These are phyloP conservation scores for Sporothrix brasiliensis DNA, from an alignment of 2,329 filamentous ascomycete species.

Conservation along the genomic window DNA sequence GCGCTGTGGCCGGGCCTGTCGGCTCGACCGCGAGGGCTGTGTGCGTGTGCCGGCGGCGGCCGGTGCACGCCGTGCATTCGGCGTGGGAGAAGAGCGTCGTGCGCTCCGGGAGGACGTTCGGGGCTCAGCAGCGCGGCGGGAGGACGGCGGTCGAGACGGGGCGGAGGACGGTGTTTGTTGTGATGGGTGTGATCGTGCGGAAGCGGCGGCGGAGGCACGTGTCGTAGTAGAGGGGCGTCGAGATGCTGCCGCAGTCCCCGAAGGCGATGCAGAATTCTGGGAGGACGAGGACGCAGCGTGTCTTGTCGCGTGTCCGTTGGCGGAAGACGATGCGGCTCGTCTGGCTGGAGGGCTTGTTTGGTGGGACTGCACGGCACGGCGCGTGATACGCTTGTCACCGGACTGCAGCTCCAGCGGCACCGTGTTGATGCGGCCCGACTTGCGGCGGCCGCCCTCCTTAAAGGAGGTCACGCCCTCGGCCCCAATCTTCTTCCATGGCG, in stretches of 20 bases:
- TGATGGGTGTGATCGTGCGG: conserved; percentile 24
- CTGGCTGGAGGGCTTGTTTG: conserved; percentile 43
- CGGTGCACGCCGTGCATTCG: conserved; percentile 37
- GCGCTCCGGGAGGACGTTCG: conserved; percentile 16
- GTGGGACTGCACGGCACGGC: conserved; percentile 48
- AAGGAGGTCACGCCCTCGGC: conserved; percentile 89
- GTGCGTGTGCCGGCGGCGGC: conserved; percentile 50
- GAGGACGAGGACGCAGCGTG: conserved; percentile 16
- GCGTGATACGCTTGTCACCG: conserved; percentile 56
- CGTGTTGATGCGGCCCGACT: conserved; percentile 65
- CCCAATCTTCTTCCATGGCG: conserved; percentile 87
- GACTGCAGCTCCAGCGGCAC: conserved; percentile 58
- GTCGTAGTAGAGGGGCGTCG: conserved; percentile 36
- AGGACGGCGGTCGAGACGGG: conserved; percentile 34
- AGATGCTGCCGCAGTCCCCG: background rate
- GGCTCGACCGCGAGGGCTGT: conserved; percentile 40
- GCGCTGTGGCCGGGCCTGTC: conserved; percentile 32
- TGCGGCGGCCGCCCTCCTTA: conserved; percentile 70
- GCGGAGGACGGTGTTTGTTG: conserved; percentile 26
- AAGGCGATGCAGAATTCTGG: background rate
- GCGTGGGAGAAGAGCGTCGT: conserved; percentile 42
- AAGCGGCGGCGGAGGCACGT: conserved; percentile 38
- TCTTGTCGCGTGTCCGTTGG: conserved; percentile 36
- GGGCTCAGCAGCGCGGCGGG: conserved; percentile 27
- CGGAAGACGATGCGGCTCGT: conserved; percentile 28